phyloP scores from a whole-genome alignment of 352 stramenopile species.

The Hyaloperonospora brassicae region DNA sequence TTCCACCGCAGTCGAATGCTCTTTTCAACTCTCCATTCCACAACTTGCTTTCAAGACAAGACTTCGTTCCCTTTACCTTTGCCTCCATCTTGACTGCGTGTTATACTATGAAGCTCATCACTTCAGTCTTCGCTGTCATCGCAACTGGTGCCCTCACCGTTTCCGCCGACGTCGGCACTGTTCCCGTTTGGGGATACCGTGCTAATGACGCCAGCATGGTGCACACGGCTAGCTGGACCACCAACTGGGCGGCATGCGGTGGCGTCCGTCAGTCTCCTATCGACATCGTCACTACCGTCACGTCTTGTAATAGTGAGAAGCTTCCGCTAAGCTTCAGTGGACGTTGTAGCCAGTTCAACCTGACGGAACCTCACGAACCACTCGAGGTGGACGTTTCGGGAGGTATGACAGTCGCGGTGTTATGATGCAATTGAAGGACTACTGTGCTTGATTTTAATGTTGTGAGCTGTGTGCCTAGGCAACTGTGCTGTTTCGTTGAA shows the following conservation, averaged over 20 bases:
- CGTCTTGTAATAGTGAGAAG: background rate
- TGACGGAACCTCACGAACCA: constrained; percentile 4
- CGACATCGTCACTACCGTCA: constrained; percentile 17
- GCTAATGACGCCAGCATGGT: constrained; percentile 3
- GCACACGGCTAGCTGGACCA: constrained; percentile 3
- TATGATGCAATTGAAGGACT: no score
- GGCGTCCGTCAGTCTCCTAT: constrained; percentile 24
- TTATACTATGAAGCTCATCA: constrained; percentile 13
- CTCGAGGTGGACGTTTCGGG: background rate
- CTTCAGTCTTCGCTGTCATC: constrained; percentile 6
- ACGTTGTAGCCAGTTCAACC: constrained; percentile 16
- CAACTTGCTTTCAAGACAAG: no score
- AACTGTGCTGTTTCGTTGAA: constrained; percentile 11
- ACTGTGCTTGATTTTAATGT: no score
- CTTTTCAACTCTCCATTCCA: no score
- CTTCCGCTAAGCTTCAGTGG: constrained; percentile 16
- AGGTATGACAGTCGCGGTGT: background rate
- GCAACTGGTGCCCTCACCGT: constrained; percentile 1
- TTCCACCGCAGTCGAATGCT: no score
- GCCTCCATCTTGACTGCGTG: no score
- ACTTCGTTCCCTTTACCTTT: no score
- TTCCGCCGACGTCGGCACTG: constrained; percentile 4
- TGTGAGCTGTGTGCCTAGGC: background rate
- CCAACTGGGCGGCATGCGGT: constrained; percentile 9
- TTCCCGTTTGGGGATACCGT: constrained; percentile 13